Evolutionary conservation across 2,329 filamentous ascomycete species (phyloP).

Genomic region (Penicillium sp.): DNA sequence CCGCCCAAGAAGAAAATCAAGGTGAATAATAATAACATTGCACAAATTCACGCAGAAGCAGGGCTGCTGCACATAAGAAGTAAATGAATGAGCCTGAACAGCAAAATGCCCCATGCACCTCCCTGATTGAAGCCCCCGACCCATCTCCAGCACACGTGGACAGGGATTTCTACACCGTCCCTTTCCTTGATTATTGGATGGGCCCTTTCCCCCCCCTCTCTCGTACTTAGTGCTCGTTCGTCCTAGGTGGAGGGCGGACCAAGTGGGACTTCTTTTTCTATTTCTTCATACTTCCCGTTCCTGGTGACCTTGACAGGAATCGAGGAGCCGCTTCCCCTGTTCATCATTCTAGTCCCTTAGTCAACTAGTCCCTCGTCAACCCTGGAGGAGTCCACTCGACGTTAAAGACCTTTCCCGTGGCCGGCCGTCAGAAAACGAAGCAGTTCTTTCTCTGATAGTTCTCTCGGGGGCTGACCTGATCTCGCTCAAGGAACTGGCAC

Average conservation of each 20-base stretch:
- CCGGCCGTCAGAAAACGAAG: constrained; percentile 3
- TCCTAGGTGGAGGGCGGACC: constrained; percentile 11
- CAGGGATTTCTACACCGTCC: constrained; percentile 19
- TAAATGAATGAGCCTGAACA: not conserved
- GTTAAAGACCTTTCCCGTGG: constrained; percentile 18
- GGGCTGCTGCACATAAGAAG: not conserved
- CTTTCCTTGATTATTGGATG: constrained; percentile 14
- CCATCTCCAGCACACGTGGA: constrained; percentile 28
- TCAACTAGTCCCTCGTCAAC: not conserved
- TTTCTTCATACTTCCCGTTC: constrained; percentile 18
- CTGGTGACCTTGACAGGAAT: constrained; percentile 23
- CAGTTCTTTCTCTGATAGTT: constrained; percentile 9
- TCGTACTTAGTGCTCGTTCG: constrained; percentile 15
- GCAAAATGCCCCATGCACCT: not conserved
- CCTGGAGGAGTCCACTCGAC: constrained; percentile 23
- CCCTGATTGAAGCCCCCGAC: not conserved
- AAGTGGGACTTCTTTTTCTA: constrained; percentile 20
- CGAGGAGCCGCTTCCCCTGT: constrained; percentile 28
- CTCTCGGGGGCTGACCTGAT: constrained; percentile 6
- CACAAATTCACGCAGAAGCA: not conserved
- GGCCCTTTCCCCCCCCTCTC: constrained; percentile 15
- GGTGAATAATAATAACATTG: not conserved
- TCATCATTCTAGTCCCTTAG: constrained; percentile 12
- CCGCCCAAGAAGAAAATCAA: not conserved
- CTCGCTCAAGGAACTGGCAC: constrained; percentile 3